Evolutionary conservation across 768 basidiomycete species (phyloP).

Genomic region (Brasilioporus rufonigricans): DNA sequence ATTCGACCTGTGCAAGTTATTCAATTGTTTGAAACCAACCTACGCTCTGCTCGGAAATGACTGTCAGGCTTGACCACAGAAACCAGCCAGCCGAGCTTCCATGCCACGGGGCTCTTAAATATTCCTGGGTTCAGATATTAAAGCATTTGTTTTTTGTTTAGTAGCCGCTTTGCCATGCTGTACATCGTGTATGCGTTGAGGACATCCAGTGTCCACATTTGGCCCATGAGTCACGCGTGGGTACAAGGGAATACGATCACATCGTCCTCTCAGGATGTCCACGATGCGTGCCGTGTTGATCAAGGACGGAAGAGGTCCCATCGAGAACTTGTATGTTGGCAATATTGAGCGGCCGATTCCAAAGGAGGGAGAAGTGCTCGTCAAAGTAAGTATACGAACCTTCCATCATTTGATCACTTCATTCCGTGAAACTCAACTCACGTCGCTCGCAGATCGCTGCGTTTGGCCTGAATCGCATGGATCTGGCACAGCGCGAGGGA

Average conservation of each 20-base stretch:
- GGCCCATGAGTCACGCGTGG: not conserved
- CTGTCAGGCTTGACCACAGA: too few species aligned
- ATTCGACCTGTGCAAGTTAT: too few species aligned
- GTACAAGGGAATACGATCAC: not conserved
- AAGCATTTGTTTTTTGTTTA: not conserved
- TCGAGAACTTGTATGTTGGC: slow-evolving; percentile 77
- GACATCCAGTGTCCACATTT: not conserved
- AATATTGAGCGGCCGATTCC: slow-evolving; percentile 63
- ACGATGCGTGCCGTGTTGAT: slow-evolving; percentile 79
- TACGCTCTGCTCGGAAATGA: slow-evolving; percentile 8
- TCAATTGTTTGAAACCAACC: not conserved
- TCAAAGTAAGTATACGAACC: slow-evolving; percentile 53
- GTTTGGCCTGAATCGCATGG: slow-evolving; percentile 91
- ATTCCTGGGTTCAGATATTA: not conserved
- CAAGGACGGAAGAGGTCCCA: slow-evolving; percentile 70
- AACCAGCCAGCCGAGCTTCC: too few species aligned
- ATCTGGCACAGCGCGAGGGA: slow-evolving; percentile 69
- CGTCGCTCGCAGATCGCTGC: slow-evolving; percentile 55
- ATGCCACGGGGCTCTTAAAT: too few species aligned
- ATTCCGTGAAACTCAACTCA: not conserved
- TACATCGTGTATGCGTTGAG: not conserved
- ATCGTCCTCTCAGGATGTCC: slow-evolving; percentile 9
- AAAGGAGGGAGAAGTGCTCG: slow-evolving; percentile 61
- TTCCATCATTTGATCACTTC: not conserved
- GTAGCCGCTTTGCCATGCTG: not conserved